Conservation (phyloP, 129 eudicot genomes). For the Chrysanthemum seticuspe region DNA sequence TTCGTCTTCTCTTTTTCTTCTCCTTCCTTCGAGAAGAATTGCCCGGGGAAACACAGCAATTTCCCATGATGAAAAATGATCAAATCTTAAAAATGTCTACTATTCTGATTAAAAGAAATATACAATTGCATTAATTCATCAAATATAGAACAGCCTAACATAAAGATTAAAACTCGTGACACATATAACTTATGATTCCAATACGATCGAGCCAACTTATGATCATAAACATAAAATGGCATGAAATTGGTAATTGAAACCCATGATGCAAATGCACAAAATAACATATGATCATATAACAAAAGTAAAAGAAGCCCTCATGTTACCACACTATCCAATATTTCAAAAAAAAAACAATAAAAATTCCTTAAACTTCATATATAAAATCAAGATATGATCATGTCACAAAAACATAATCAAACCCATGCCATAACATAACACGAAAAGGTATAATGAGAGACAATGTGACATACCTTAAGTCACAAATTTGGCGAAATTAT, state of each 20-base stretch:
- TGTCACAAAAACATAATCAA: conserved; percentile 12
- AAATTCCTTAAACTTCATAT: background rate
- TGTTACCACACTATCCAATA: background rate
- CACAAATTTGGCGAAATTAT: conserved; percentile 9
- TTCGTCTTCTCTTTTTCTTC: conserved; percentile 40
- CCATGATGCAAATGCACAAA: background rate
- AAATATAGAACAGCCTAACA: background rate
- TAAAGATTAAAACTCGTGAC: background rate
- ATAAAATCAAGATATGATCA: conserved; percentile 4
- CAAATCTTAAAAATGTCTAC: conserved; percentile 21
- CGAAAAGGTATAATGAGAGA: background rate
- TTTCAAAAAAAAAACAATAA: background rate
- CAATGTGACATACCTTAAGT: conserved; percentile 18
- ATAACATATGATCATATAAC: conserved; percentile 14
- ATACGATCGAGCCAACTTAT: background rate
- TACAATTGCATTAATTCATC: background rate
- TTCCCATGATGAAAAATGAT: conserved; percentile 54
- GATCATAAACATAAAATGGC: background rate
- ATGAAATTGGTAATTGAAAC: background rate
- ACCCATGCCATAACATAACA: background rate
- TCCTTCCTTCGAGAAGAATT: conserved; percentile 40
- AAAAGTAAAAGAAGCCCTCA: too few relatives aligned
- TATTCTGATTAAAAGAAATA: conserved; percentile 11
- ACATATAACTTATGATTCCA: background rate
- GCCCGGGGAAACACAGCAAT: conserved; percentile 60